Evolutionary conservation across 441 rosid species (phyloP), one percentile per base, ranked within the genome.

Genomic region (Dalechampia spathulata): DNA sequence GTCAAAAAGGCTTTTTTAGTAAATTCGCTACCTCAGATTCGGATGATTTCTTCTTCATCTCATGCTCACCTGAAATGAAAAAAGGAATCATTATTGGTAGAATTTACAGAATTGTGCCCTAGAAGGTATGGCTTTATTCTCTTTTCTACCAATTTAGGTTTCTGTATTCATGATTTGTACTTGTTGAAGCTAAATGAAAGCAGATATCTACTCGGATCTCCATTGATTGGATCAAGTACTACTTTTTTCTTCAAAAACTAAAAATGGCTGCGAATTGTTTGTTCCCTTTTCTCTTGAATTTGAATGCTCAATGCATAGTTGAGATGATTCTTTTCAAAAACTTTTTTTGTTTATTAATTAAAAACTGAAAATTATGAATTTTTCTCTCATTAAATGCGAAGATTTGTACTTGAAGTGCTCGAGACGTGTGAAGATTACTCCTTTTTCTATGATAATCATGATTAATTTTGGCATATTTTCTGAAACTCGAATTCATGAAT

Each of bases 151-250:
- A 8, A 1, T 16, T 20, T n/a, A 40, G 21, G 26, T 14, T 20
- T 3, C 2, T 22, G 4, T 53, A 13, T 17, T 4, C 1, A 23
- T 54, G 20, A 22, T 27, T 39, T 13, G 1, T 9, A 2, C 9
- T 7, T 7, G 39, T 2, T 52, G 37, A 25, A 32, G 7, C 11
- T 32, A 32, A 14, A 4, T 17, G 47, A 13, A 55, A 40, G 5
- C 34, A n/a, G 25, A 19, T 49, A 55, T 55, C 58, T 55, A 8
- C 17, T 28, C 28, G 37, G 60, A 55, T 55, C 60, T 28, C 5
- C 8, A 6, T 54, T 30, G 46, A 5, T 39, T 39, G 43, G 20
- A 39, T 26, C 14, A 27, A 45, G 5, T 45, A 41, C 2, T 26
- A 2, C 16, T 7, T 25, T 30, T 30, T 43, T 34, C 17, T 39